These are phyloP conservation scores for Carallia brachiata DNA, from an alignment of 345 rosid genomes.

Conservation along the genomic window DNA sequence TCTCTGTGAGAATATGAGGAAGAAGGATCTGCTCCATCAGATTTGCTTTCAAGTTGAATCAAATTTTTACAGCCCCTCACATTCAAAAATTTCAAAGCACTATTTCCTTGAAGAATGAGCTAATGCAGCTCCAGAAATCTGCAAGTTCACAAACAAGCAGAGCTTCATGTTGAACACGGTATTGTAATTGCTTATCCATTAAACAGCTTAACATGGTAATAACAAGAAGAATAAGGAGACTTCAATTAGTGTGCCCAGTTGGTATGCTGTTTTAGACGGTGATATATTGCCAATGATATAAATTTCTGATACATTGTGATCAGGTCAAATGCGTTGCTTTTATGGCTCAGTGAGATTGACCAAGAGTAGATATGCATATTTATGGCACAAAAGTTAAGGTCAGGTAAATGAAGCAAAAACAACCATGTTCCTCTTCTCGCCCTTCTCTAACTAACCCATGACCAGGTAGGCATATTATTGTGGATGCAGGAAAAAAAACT, in stretches of 20 bases:
- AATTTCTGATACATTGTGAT: background rate
- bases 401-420: background rate
- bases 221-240: conserved; percentile 10
- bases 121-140: conserved; percentile 62
- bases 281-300: background rate
- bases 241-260: background rate
- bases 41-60: conserved; percentile 31
- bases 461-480: background rate
- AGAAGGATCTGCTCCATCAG: conserved; percentile 20
- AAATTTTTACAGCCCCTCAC: conserved; percentile 67
- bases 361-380: background rate
- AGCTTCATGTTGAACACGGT: background rate
- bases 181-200: background rate
- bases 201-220: conserved; percentile 1
- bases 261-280: background rate
- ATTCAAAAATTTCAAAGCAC: conserved; percentile 55
- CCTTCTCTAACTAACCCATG: background rate
- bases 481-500: background rate
- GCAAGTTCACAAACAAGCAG: conserved; percentile 28
- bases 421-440: background rate
- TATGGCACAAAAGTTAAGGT: background rate
- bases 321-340: background rate
- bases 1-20: conserved; percentile 28
- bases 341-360: conserved; percentile 6
- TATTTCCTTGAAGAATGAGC: conserved; percentile 48